Evolutionary conservation across 108 stramenopile species (phyloP).

Genomic region (Cyclotella cryptica): DNA sequence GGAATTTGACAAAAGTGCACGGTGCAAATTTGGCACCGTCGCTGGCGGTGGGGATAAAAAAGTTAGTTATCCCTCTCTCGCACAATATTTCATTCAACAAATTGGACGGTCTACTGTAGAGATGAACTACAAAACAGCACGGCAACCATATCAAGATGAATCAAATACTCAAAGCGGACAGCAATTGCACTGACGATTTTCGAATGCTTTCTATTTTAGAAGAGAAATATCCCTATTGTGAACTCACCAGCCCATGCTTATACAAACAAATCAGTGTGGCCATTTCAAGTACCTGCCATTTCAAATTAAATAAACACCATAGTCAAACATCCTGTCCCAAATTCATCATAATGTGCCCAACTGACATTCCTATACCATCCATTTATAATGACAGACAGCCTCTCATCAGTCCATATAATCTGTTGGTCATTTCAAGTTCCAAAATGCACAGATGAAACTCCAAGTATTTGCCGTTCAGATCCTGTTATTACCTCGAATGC

Average conservation of each 20-base stretch:
- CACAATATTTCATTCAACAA: no score
- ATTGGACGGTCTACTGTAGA: no score
- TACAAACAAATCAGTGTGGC: slow-evolving; percentile 37
- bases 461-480: slow-evolving; percentile 4
- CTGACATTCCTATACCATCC: neutral
- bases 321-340: neutral
- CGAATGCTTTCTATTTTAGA: slow-evolving; percentile 46
- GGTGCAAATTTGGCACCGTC: no score
- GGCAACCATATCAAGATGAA: no score
- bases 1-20: no score
- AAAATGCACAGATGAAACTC: slow-evolving; percentile 6
- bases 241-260: neutral
- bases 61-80: no score
- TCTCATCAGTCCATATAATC: slow-evolving; percentile 1
- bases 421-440: slow-evolving; percentile 25
- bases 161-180: no score
- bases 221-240: slow-evolving; percentile 10
- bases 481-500: slow-evolving; percentile 35
- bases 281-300: slow-evolving; percentile 55
- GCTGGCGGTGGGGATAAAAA: no score
- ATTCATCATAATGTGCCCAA: slow-evolving; percentile 7
- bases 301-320: slow-evolving; percentile 47
- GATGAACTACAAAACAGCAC: no score
- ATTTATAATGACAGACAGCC: neutral
- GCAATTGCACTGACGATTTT: no score